Base-by-base conservation (phyloP, 495 filamentous ascomycete species). In the Penicillium bovifimosum region DNA sequence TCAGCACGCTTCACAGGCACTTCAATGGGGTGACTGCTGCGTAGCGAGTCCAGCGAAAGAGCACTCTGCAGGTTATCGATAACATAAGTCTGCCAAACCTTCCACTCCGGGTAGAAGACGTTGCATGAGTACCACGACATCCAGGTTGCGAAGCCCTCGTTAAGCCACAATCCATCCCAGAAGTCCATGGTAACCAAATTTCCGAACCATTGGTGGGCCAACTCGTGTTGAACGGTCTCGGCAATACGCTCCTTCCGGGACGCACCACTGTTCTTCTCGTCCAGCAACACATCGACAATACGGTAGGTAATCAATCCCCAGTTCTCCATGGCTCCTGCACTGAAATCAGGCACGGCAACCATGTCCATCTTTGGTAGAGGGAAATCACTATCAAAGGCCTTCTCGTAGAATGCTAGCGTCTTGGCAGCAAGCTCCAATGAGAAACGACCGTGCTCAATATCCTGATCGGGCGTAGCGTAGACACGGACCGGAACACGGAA, bases 101-200 rank as follows among this genome's bases (percentile, higher is more conserved):
- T 96, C 92, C 93, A 96, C 65, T 96, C 91, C 3, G 92, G 93
- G 73, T 91, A 96, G 77, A 98, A 95, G 49, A 63, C 71, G 48
- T 80, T 79, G 67, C 76, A 78, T 11, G 76, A 78, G 56, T 80
- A 80, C 78, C 78, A 80, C 9, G 76, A 79, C 76, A 80, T 79
- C 95, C 93, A 98, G 20, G 93, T 96, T 28, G 93, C 93, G 66
- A 97, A 97, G 20, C 92, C 92, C 71, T 98, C 93, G 67, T 97
- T 97, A 53, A 98, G 84, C 93, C 93, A 98, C 27, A 98, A 75
- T 28, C 90, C 92, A 70, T 96, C 91, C 93, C 93, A 98, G 81
- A 93, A 98, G 69, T 96, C 92, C 93, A 98, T 98, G 35, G 93
- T 98, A 39, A 98, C 93, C 52, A 98, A 76, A 71, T 98, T 97